Base-by-base conservation (phyloP, 1,139 yeast species). In the Zygosaccharomyces sapae region DNA sequence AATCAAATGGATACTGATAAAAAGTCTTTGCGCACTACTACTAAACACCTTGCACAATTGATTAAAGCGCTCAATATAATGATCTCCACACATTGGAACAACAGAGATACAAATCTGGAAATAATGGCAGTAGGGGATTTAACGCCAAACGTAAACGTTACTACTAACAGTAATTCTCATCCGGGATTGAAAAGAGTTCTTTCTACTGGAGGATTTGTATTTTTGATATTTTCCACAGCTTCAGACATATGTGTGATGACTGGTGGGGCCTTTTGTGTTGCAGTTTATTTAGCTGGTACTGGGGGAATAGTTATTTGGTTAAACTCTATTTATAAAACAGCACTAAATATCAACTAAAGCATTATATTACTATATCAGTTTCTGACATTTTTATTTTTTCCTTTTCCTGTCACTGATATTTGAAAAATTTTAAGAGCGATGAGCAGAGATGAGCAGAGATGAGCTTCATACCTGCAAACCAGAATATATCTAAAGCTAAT, bases 341-440 rank as follows among this genome's bases (percentile, higher is more conserved):
- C 39, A 22, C 35, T 49, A n/a, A 48, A 48, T 1, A 19, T 33
- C 5, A 40, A 38, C 18, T 27, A 10, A 24, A 38, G n/a, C 4
- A 13, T 13, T 12, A 10, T 12, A 6, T n/a, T 13, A n/a, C 27
- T 38, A 31, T 31, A 9, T 37, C 33, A 29, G 40, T 46, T 36
- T 16, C 20, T 10, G 39, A 22, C 16, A 18, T 9, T 27, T 34
- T 41, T 41, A n/a, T 24, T 7, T 24, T 16, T 40, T 33, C 30
- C 22, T 40, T 40, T 31, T 40, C 20, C 43, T 40, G 43, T 40
- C 36, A 27, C 25, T 37, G 33, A 19, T 18, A 36, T 35, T 33
- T 42, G 46, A 48, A 48, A 46, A 48, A 45, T 42, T 48, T 48
- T 48, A 43, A 36, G 27, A 27, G 41, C 45, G 48, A 48, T 48